Conservation (phyloP, 257 asterid genomes). For the Forsythia viridissima region DNA sequence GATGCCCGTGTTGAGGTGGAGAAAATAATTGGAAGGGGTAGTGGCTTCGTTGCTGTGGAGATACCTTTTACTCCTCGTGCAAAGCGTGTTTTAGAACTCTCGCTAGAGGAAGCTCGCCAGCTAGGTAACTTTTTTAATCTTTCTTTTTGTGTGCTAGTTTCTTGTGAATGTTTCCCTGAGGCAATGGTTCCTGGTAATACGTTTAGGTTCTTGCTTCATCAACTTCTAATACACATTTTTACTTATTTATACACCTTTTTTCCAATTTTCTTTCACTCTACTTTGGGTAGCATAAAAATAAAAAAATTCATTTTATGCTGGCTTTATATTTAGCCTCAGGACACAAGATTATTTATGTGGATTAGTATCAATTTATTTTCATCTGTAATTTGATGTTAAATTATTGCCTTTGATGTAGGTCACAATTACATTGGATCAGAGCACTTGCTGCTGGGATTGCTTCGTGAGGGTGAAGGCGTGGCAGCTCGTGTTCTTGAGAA, state of each 20-base stretch:
- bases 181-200: neutral
- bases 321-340: neutral
- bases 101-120: constrained; percentile 97
- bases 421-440: constrained; percentile 66
- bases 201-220: neutral
- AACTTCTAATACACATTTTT: neutral
- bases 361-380: neutral
- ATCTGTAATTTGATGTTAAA: constrained; percentile 13
- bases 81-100: constrained; percentile 90
- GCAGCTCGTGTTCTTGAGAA: constrained; percentile 63
- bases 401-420: constrained; percentile 31
- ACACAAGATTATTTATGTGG: neutral
- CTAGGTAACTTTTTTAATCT: constrained; percentile 60
- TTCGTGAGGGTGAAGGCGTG: constrained; percentile 62
- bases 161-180: neutral
- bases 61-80: constrained; percentile 99
- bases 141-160: neutral
- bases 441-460: constrained; percentile 50
- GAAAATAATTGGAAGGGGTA: constrained; percentile 95
- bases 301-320: neutral
- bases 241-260: neutral
- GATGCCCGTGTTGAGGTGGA: constrained; percentile 99
- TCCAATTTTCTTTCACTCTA: neutral
- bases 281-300: neutral
- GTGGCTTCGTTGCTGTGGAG: constrained; percentile 97